Percentiles rank a stretch among this genome's conserved stretches.
Evolutionary conservation across 2,329 filamentous ascomycete species (phyloP).

Genomic region (Scedosporium minutisporum): DNA sequence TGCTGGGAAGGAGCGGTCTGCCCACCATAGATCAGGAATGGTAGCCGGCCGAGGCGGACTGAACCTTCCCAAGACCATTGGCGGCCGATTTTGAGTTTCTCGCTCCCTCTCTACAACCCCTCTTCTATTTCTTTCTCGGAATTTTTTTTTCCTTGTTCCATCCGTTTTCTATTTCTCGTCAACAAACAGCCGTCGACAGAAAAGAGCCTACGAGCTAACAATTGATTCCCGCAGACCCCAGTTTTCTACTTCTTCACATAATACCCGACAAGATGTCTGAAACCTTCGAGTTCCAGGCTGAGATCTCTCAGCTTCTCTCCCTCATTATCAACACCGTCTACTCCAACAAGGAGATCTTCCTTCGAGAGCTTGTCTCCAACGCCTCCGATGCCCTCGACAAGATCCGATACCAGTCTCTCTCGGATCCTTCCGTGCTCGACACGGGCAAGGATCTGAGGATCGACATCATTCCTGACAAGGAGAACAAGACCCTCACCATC

Average conservation of each 20-base stretch:
- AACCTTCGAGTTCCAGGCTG: slow-evolving; percentile 99
- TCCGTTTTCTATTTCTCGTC: background rate
- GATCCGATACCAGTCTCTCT: slow-evolving; percentile 97
- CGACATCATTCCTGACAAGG: slow-evolving; percentile 98
- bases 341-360: slow-evolving; percentile 99
- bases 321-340: slow-evolving; percentile 99
- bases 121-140: background rate
- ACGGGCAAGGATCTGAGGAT: slow-evolving; percentile 95
- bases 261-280: slow-evolving; percentile 41
- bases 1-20: background rate
- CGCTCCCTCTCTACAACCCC: background rate
- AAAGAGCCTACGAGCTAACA: background rate
- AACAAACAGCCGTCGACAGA: background rate
- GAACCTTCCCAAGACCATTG: background rate
- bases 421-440: slow-evolving; percentile 95
- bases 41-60: background rate
- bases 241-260: slow-evolving; percentile 2
- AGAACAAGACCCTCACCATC: slow-evolving; percentile 94
- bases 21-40: background rate
- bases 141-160: background rate
- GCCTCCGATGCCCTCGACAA: slow-evolving; percentile 98
- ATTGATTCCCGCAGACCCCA: slow-evolving; percentile 4
- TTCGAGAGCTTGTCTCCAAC: slow-evolving; percentile 97
- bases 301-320: slow-evolving; percentile 99
- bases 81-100: background rate